Evolutionary conservation across 208 protist genomes (phyloP), one percentile per base, ranked within the genome.

Genomic region (Trypanosomatidae sp.): DNA sequence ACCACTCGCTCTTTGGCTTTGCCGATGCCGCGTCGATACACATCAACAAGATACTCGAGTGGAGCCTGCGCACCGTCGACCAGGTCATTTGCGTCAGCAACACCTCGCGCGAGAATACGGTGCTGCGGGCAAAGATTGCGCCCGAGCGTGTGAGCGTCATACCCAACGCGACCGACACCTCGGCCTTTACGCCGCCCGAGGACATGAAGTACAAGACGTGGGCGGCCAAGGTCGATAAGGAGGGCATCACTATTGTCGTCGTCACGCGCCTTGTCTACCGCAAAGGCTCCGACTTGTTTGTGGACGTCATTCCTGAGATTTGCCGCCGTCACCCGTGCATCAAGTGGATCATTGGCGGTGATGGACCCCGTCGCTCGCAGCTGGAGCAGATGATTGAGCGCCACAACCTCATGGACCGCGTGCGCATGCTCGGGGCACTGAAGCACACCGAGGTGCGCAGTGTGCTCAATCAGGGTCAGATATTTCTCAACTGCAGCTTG

Each of bases 1-100:
- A 99, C 57, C 97, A 99, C 76, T 98, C 95, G 2, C 73, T 99
- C n/a, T 98, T 98, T 64, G 96, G 97, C 11, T 98, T 99, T 68
- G 89, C 79, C 10, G 96, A 98, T 59, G 73, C 79, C 30, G 62
- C 71, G 33, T 95, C 77, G 20, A 96, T 98, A 47, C 78, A 96
- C 53, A 96, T 97, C 54, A 98, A 99, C 71, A 98, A 98, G 48
- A 65, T 98, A 10, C 75, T 98, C 7, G 90, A 97, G 51, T 98
- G 93, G 76, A 92, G 79, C 27, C 54, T 98, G 21, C 87, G 81
- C 25, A 88, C 88, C 41, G 78, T 98, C 2, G 88, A 94, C 46
- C 96, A 98, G 58, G 91, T 97, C 5, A 97, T 99, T 30, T 98
- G 96, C 61, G 97, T 99, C n/a, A 98, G 94, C 46, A 92, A 98